phyloP scores from a whole-genome alignment of 805 yeast genomes.

The Saccharomycopsis olivae region DNA sequence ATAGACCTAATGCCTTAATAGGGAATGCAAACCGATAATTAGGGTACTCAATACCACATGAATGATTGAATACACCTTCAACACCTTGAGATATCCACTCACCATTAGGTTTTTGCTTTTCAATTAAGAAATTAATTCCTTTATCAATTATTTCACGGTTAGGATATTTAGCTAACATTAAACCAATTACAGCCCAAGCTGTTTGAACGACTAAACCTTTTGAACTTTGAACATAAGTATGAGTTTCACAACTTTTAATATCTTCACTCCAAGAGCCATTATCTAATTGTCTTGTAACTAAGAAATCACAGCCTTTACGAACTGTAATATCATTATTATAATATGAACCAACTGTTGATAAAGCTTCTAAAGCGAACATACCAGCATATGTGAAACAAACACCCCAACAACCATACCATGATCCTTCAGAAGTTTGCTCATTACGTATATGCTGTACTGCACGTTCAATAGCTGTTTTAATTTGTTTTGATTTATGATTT shows the following conservation, averaged over 20 bases:
- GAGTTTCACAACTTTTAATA: constrained; percentile 81
- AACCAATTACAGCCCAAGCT: constrained; percentile 82
- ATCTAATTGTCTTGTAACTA: constrained; percentile 57
- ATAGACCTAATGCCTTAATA: constrained; percentile 86
- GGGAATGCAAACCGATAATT: constrained; percentile 84
- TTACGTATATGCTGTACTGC: constrained; percentile 65
- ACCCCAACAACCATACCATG: constrained; percentile 99
- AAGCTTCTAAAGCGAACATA: constrained; percentile 96
- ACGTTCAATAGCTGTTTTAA: constrained; percentile 54
- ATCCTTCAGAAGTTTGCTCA: constrained; percentile 71
- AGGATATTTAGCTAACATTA: constrained; percentile 75
- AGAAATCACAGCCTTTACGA: constrained; percentile 72
- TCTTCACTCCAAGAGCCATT: constrained; percentile 99
- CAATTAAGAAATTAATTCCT: constrained; percentile 56
- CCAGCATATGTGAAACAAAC: constrained; percentile 91
- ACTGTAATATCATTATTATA: constrained; percentile 57
- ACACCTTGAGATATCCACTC: constrained; percentile 78
- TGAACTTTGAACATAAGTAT: constrained; percentile 55
- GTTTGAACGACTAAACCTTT: constrained; percentile 76
- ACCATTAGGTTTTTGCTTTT: constrained; percentile 62
- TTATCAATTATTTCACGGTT: constrained; percentile 44
- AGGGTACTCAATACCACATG: constrained; percentile 92
- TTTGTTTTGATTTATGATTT: constrained; percentile 55
- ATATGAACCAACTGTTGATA: constrained; percentile 52
- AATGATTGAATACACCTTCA: constrained; percentile 95